Evolutionary conservation across 768 basidiomycete genomes (phyloP).

Genomic region (Russula virescens): DNA sequence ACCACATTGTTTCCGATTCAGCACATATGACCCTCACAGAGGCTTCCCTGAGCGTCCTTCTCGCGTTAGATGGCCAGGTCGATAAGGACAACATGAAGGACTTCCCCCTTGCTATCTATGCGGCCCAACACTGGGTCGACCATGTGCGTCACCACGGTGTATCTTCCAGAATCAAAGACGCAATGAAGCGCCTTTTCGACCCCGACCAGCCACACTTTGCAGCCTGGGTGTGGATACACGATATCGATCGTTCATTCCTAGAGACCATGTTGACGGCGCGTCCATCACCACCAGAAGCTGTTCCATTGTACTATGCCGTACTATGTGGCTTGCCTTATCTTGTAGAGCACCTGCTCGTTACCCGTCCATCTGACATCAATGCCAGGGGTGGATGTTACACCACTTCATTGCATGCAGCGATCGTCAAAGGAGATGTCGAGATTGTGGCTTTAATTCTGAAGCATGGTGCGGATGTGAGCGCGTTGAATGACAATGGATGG

Average conservation of each 20-base stretch:
- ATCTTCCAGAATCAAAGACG: background rate
- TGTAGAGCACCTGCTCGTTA: background rate
- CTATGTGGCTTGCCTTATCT: background rate
- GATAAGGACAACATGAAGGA: background rate
- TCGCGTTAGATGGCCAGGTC: background rate
- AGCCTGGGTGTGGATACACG: background rate
- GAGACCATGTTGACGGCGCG: background rate
- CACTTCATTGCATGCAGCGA: background rate
- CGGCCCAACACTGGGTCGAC: background rate
- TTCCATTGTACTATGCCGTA: background rate
- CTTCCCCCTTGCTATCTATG: background rate
- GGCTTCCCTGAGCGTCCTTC: background rate
- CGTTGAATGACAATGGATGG: accelerated
- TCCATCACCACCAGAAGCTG: background rate
- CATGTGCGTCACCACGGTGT: background rate
- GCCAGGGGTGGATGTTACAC: background rate
- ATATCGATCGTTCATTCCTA: background rate
- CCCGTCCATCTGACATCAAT: background rate
- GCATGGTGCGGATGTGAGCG: background rate
- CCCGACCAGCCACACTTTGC: background rate
- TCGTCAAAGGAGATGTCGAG: background rate
- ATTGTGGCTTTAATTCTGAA: background rate
- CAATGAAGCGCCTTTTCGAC: background rate
- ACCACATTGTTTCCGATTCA: background rate
- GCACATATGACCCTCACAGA: background rate